phyloP scores from a whole-genome alignment of 2,329 filamentous ascomycete genomes.

The Calonectria honghensis region DNA sequence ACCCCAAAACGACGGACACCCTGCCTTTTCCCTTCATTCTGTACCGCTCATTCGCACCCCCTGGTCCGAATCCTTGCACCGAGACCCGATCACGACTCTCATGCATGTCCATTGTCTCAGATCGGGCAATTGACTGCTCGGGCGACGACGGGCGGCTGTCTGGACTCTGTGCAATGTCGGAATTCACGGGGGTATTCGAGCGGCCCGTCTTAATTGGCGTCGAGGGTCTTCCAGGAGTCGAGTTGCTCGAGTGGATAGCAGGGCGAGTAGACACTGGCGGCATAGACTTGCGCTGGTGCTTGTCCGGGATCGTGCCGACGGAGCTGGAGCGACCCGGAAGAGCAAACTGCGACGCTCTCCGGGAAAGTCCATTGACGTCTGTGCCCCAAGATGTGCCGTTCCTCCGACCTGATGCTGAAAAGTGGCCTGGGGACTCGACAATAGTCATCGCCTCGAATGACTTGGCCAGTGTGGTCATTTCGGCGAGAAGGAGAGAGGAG shows the following conservation, averaged over 20 bases:
- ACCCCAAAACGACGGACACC: conserved; percentile 86
- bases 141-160: conserved; percentile 63
- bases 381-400: conserved; percentile 66
- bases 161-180: conserved; percentile 66
- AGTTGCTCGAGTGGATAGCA: conserved; percentile 65
- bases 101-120: conserved; percentile 69
- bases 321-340: conserved; percentile 71
- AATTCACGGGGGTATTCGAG: conserved; percentile 69
- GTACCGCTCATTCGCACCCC: conserved; percentile 84
- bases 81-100: conserved; percentile 74
- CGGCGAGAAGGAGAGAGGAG: conserved; percentile 82
- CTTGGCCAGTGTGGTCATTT: conserved; percentile 84
- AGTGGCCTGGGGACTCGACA: conserved; percentile 84
- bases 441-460: conserved; percentile 83
- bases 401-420: conserved; percentile 61
- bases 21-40: conserved; percentile 88
- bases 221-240: conserved; percentile 70
- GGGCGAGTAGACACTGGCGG: conserved; percentile 76
- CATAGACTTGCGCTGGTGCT: conserved; percentile 86
- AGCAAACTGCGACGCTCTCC: conserved; percentile 75
- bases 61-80: conserved; percentile 82
- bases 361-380: conserved; percentile 63
- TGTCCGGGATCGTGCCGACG: conserved; percentile 73
- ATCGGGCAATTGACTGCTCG: conserved; percentile 62
- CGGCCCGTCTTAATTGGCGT: conserved; percentile 70